Percentiles rank a stretch among this genome's conserved stretches.
Evolutionary conservation across 805 yeast species (phyloP).

Genomic region (Candida vaughaniae): DNA sequence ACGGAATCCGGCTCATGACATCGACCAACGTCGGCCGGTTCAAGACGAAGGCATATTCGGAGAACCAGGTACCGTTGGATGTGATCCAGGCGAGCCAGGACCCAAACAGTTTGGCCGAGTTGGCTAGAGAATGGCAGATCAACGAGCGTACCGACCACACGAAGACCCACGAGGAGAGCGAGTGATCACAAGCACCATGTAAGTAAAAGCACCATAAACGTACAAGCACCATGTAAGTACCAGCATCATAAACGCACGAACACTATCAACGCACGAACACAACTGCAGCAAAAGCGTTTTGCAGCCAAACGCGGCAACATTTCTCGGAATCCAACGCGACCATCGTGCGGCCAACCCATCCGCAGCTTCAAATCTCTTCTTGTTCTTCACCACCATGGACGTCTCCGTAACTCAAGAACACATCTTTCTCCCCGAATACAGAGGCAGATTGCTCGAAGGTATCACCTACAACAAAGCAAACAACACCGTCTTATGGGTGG

Average conservation of each 20-base stretch:
- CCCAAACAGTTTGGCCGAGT: constrained; percentile 64
- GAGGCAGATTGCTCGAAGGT: constrained; percentile 63
- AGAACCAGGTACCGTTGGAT: constrained; percentile 89
- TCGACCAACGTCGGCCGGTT: constrained; percentile 73
- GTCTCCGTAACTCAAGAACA: too few relatives aligned
- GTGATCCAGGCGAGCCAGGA: constrained; percentile 80
- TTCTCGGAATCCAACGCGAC: too few relatives aligned
- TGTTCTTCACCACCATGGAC: neutral
- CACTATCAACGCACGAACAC: neutral
- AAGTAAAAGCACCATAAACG: too few relatives aligned
- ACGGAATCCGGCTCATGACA: constrained; percentile 63
- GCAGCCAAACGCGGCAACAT: too few relatives aligned
- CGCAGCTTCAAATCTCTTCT: too few relatives aligned
- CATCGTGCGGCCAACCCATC: too few relatives aligned
- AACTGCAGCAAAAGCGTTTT: neutral
- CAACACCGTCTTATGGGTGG: constrained; percentile 50
- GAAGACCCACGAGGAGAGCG: neutral
- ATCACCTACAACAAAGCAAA: constrained; percentile 59
- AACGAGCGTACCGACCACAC: too few relatives aligned
- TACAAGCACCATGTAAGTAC: too few relatives aligned
- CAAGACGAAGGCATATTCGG: constrained; percentile 79
- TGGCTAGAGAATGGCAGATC: constrained; percentile 16
- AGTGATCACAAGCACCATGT: too few relatives aligned
- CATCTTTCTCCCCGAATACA: constrained; percentile 26
- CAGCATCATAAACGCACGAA: neutral